Percentiles rank a stretch among this genome's conserved stretches.
Conservation (phyloP, 495 filamentous ascomycete genomes). For the Hypoxylon rickii region DNA sequence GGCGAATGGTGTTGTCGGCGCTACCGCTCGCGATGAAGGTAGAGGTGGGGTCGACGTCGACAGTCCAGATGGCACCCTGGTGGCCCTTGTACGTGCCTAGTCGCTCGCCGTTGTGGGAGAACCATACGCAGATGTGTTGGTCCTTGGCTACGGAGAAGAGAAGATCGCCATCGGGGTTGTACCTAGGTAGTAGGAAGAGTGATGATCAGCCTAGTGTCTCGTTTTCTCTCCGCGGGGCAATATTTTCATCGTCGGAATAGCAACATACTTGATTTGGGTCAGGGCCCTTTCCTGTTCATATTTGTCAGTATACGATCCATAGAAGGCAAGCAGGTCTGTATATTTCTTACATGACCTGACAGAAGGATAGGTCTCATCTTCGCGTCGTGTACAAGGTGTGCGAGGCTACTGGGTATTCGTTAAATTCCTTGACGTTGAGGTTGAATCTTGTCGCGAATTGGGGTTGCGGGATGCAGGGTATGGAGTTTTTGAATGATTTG, state of each 20-base stretch:
- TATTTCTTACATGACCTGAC: conserved; percentile 79
- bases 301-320: conserved; percentile 40
- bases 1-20: conserved; percentile 95
- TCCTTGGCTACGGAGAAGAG: conserved; percentile 98
- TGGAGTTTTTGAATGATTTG: conserved; percentile 43
- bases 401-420: too few species aligned
- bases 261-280: conserved; percentile 87
- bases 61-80: conserved; percentile 97
- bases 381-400: conserved; percentile 23
- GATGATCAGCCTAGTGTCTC: conserved; percentile 21
- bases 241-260: not conserved
- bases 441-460: conserved; percentile 25
- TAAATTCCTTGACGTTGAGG: not conserved
- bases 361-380: conserved; percentile 94
- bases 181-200: conserved; percentile 52
- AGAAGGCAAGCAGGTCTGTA: conserved; percentile 33
- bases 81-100: conserved; percentile 96
- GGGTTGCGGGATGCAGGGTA: conserved; percentile 21
- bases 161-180: conserved; percentile 94
- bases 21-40: conserved; percentile 92
- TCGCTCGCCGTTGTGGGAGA: conserved; percentile 89
- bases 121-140: conserved; percentile 95
- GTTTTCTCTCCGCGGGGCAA: conserved; percentile 33
- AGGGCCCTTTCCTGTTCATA: conserved; percentile 77
- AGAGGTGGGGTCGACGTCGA: conserved; percentile 94